These are phyloP conservation scores for Cutaneotrichosporon sp. DNA, from an alignment of 1,284 basidiomycete genomes.

Conservation along the genomic window DNA sequence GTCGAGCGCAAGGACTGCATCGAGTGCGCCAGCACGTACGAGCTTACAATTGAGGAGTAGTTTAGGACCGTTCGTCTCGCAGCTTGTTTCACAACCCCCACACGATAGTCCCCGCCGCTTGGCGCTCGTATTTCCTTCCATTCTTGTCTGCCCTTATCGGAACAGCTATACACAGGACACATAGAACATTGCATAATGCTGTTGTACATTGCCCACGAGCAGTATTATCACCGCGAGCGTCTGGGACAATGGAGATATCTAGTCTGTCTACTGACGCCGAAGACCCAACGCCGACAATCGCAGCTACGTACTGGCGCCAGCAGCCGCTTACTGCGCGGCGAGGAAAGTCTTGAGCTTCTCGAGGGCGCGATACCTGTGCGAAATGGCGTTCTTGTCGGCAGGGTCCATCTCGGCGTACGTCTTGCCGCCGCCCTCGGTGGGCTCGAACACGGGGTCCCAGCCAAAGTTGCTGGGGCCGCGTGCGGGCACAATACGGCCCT, in stretches of 20 bases:
- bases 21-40: not conserved
- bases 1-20: conserved; percentile 3
- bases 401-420: conserved; percentile 87
- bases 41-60: not conserved
- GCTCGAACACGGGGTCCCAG: conserved; percentile 92
- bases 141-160: too few species aligned
- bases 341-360: conserved; percentile 72
- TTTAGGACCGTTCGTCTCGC: too few species aligned
- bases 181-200: not conserved
- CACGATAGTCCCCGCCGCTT: too few species aligned
- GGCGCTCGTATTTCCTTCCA: too few species aligned
- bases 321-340: conserved; percentile 16
- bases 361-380: conserved; percentile 83
- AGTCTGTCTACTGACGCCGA: not conserved
- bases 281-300: too few species aligned
- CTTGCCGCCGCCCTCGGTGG: conserved; percentile 51
- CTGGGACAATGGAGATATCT: too few species aligned
- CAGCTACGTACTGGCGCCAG: not conserved
- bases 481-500: conserved; percentile 80
- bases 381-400: conserved; percentile 79
- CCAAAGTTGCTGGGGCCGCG: conserved; percentile 71
- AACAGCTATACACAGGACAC: too few species aligned
- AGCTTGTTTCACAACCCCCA: too few species aligned
- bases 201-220: not conserved
- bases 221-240: too few species aligned